These are phyloP conservation scores for Pugionium dolabratum DNA, from an alignment of 345 rosid genomes.

Conservation along the genomic window DNA sequence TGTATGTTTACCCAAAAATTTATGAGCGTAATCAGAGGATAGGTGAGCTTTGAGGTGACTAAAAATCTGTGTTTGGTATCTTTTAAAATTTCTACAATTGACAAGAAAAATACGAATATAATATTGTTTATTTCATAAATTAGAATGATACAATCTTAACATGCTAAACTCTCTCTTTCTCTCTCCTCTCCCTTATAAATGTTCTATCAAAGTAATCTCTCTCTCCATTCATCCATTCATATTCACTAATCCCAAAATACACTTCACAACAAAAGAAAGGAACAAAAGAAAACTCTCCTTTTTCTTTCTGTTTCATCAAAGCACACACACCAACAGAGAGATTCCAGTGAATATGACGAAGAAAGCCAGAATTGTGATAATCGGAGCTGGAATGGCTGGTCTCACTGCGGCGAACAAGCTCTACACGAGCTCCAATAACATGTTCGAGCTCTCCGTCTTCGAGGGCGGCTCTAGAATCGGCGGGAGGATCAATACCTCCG, in stretches of 20 bases:
- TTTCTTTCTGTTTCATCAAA: background rate
- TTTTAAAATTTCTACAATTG: too few relatives aligned
- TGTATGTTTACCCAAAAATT: too few relatives aligned
- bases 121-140: too few relatives aligned
- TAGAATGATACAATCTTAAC: background rate
- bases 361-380: slow-evolving; percentile 87
- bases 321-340: slow-evolving; percentile 30
- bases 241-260: slow-evolving; percentile 19
- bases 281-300: background rate
- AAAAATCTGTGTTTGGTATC: slow-evolving; percentile 15
- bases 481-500: slow-evolving; percentile 86
- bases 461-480: slow-evolving; percentile 93
- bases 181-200: slow-evolving; percentile 31
- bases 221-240: slow-evolving; percentile 28
- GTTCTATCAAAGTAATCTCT: slow-evolving; percentile 28
- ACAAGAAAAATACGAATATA: too few relatives aligned
- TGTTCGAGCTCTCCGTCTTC: slow-evolving; percentile 75
- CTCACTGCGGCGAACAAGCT: slow-evolving; percentile 96
- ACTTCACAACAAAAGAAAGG: background rate
- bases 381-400: slow-evolving; percentile 99
- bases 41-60: slow-evolving; percentile 30
- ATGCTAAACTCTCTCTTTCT: background rate
- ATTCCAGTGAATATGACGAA: slow-evolving; percentile 52
- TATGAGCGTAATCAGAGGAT: background rate
- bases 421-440: slow-evolving; percentile 51